phyloP scores from a whole-genome alignment of 768 basidiomycete genomes.

The Neoboletus brunneissimus region DNA sequence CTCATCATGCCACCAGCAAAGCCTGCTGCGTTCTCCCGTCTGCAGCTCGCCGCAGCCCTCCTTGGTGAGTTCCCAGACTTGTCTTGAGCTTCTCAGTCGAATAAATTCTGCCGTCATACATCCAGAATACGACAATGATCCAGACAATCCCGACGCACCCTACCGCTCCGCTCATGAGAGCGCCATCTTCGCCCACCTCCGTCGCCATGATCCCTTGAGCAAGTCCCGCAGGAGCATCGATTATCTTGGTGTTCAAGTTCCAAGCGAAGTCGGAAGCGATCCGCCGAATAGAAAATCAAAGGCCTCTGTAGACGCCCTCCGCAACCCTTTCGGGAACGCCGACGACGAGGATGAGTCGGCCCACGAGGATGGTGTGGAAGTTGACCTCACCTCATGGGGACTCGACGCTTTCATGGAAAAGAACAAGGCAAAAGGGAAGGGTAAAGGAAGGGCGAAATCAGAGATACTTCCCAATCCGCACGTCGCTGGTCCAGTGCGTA shows the following conservation, averaged over 20 bases:
- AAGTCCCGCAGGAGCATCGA: conserved; percentile 55
- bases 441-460: conserved; percentile 38
- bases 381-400: conserved; percentile 83
- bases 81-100: background rate
- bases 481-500: conserved; percentile 35
- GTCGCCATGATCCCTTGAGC: conserved; percentile 50
- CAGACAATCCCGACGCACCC: conserved; percentile 58
- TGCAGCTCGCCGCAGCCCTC: conserved; percentile 84
- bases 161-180: conserved; percentile 74
- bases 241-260: conserved; percentile 64
- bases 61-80: conserved; percentile 52
- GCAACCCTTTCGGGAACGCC: conserved; percentile 73
- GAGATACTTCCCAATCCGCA: conserved; percentile 45
- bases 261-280: conserved; percentile 58
- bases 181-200: conserved; percentile 80
- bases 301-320: conserved; percentile 59
- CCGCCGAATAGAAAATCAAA: conserved; percentile 49
- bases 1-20: conserved; percentile 22
- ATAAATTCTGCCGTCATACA: background rate
- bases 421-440: conserved; percentile 49
- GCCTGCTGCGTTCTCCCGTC: conserved; percentile 64
- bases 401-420: conserved; percentile 74
- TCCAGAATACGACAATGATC: conserved; percentile 89
- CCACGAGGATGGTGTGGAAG: conserved; percentile 56
- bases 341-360: conserved; percentile 51